Percentiles rank a stretch among this genome's conserved stretches.
Conservation (phyloP, 73 alveolate genomes). For the Durusdinium trenchii region DNA sequence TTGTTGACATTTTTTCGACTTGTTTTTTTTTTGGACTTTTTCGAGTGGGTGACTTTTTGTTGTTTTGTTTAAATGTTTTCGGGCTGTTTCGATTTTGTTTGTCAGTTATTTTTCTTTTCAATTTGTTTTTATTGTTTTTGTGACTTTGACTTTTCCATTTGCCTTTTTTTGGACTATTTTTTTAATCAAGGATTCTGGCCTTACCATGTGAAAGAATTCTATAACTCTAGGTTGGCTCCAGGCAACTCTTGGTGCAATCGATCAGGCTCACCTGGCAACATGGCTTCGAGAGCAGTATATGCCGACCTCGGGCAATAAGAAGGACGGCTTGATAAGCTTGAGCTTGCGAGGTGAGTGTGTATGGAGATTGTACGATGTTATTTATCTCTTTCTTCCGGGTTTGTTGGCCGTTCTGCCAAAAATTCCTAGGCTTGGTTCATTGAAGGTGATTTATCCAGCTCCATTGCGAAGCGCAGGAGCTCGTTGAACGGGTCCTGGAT, state of each 20-base stretch:
- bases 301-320: conserved; percentile 79
- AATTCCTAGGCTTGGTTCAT: neutral
- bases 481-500: conserved; percentile 59
- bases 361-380: neutral
- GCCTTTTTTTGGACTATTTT: too few species aligned
- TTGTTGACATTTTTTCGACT: neutral
- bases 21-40: too few species aligned
- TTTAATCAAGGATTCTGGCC: too few species aligned
- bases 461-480: conserved; percentile 37
- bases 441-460: too few species aligned
- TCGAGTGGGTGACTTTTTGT: neutral
- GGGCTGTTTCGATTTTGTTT: too few species aligned
- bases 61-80: too few species aligned
- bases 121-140: too few species aligned
- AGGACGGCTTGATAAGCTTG: neutral
- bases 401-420: neutral
- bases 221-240: too few species aligned
- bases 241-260: too few species aligned
- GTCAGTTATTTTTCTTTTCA: too few species aligned
- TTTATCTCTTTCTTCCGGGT: neutral
- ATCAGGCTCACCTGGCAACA: conserved; percentile 17
- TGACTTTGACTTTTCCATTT: too few species aligned
- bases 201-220: too few species aligned
- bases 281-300: conserved; percentile 57
- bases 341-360: neutral